phyloP scores from a whole-genome alignment of 331 rosid genomes.

The Pyracantha coccinea region DNA sequence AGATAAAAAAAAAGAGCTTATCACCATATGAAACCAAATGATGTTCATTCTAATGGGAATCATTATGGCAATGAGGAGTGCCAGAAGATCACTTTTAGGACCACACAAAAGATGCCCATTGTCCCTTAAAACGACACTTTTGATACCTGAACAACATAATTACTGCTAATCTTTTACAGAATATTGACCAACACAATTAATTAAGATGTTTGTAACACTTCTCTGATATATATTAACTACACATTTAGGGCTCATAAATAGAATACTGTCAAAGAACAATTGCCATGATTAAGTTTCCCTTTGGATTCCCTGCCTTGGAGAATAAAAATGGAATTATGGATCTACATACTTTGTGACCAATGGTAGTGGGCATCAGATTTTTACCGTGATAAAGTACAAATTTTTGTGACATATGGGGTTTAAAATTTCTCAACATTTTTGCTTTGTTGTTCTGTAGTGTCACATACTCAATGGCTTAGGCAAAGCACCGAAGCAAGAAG shows the following conservation, averaged over 20 bases:
- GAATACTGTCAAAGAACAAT: background rate
- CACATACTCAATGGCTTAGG: background rate
- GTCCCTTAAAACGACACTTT: conserved; percentile 4
- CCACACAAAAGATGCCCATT: conserved; percentile 27
- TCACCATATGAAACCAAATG: background rate
- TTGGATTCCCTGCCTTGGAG: conserved; percentile 7
- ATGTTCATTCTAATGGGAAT: background rate
- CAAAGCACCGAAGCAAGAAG: background rate
- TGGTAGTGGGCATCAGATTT: conserved; percentile 8
- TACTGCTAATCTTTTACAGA: background rate
- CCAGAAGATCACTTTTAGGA: conserved; percentile 15
- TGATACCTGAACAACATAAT: background rate
- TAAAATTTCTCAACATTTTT: background rate
- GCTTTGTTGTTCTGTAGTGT: conserved; percentile 2
- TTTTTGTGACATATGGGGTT: conserved; percentile 20
- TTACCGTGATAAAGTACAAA: conserved; percentile 8
- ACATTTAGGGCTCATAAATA: background rate
- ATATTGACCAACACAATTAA: background rate
- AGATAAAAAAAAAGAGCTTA: background rate
- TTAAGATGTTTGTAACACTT: conserved; percentile 4
- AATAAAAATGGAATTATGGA: background rate
- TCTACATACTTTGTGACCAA: background rate
- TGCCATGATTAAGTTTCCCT: background rate
- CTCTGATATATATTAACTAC: background rate
- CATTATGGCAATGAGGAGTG: conserved; percentile 3